Conservation (phyloP, 2,329 filamentous ascomycete species). For the Coniochaeta sp. region DNA sequence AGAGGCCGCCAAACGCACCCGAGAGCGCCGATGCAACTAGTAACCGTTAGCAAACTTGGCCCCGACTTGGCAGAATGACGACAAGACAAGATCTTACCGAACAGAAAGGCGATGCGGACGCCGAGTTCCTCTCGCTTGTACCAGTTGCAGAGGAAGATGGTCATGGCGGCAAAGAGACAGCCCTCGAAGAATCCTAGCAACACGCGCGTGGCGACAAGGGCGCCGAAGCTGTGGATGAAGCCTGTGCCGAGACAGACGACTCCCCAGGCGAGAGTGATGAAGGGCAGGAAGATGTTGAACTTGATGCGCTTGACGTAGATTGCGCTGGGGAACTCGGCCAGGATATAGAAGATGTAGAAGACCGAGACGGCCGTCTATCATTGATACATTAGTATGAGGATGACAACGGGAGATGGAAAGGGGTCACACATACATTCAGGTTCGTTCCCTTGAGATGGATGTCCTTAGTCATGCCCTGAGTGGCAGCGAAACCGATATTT, state of each 20-base stretch:
- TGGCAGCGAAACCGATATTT: slow-evolving; percentile 19
- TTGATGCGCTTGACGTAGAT: slow-evolving; percentile 18
- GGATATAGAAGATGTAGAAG: slow-evolving; percentile 19
- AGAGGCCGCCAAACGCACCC: slow-evolving; percentile 19
- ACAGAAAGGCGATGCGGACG: slow-evolving; percentile 18
- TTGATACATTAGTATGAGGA: not conserved
- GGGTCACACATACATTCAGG: slow-evolving; percentile 7
- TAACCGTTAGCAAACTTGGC: not conserved
- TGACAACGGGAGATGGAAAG: not conserved
- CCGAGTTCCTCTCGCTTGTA: slow-evolving; percentile 24
- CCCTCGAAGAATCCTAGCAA: slow-evolving; percentile 22
- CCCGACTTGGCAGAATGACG: not conserved
- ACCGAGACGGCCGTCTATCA: slow-evolving; percentile 16
- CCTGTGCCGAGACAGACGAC: slow-evolving; percentile 20
- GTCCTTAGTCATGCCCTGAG: slow-evolving; percentile 16
- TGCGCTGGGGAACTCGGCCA: slow-evolving; percentile 17
- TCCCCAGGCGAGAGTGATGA: slow-evolving; percentile 17
- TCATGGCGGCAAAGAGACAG: slow-evolving; percentile 21
- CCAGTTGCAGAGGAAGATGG: slow-evolving; percentile 21
- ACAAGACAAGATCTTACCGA: too few relatives aligned
- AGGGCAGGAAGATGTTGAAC: slow-evolving; percentile 17
- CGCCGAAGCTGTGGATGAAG: slow-evolving; percentile 17
- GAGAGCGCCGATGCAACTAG: slow-evolving; percentile 17
- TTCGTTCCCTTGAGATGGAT: slow-evolving; percentile 14
- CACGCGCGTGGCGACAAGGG: slow-evolving; percentile 17